phyloP scores from a whole-genome alignment of 2,329 filamentous ascomycete species.

The Aspergillus transmontanensis region DNA sequence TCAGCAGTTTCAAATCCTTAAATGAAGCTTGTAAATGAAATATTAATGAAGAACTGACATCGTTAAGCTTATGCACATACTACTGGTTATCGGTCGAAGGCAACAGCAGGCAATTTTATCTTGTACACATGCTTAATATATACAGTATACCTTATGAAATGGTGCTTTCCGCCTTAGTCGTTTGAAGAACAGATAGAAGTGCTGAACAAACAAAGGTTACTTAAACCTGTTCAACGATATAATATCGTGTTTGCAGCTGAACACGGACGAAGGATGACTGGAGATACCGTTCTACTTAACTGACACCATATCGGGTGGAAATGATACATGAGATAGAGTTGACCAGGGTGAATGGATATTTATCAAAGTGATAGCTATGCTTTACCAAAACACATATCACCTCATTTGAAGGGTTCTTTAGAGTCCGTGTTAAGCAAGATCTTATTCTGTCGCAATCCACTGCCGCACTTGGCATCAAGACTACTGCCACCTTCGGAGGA shows the following conservation, averaged over 20 bases:
- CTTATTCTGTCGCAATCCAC: neutral
- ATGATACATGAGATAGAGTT: neutral
- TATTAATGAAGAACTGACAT: too few species aligned
- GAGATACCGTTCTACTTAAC: neutral
- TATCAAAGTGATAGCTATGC: too few species aligned
- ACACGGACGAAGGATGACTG: neutral
- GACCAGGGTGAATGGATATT: neutral
- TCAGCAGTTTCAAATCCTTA: too few species aligned
- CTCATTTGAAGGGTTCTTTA: too few species aligned
- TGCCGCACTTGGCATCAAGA: neutral
- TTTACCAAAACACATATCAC: too few species aligned
- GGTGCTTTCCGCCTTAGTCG: neutral
- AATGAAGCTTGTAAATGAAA: too few species aligned
- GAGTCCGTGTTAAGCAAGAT: too few species aligned
- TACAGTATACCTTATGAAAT: neutral
- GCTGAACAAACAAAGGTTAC: neutral
- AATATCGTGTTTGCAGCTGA: neutral
- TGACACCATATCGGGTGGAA: neutral
- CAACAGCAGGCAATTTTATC: too few species aligned
- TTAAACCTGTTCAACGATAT: neutral
- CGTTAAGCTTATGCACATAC: too few species aligned
- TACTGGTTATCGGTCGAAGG: too few species aligned
- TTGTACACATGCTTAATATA: too few species aligned
- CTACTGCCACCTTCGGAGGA: neutral
- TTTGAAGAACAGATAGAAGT: neutral